A percentile compares a stretch with the other conserved stretches of the same genome.
phyloP scores from a whole-genome alignment of 441 rosid genomes.

The Gossypium lobatum region DNA sequence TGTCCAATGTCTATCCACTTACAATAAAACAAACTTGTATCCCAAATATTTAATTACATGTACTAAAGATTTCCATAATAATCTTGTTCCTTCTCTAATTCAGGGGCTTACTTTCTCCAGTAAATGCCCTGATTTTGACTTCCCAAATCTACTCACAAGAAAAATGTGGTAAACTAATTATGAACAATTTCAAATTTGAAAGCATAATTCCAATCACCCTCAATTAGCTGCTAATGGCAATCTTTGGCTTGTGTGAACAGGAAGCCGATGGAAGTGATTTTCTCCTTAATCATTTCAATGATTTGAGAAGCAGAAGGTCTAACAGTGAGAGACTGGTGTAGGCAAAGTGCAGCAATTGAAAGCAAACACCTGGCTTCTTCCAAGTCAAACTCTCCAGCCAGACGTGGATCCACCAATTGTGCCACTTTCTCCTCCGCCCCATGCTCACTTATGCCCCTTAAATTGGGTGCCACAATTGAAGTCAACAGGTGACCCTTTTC shows the following conservation, averaged over 20 bases:
- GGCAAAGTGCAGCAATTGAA: conserved; percentile 40
- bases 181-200: background rate
- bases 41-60: background rate
- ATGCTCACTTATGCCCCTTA: conserved; percentile 20
- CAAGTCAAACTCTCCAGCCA: conserved; percentile 41
- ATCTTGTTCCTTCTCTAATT: background rate
- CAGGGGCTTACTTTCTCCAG: background rate
- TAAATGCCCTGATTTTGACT: background rate
- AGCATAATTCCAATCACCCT: background rate
- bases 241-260: conserved; percentile 8
- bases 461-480: conserved; percentile 28
- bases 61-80: background rate
- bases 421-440: conserved; percentile 24
- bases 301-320: conserved; percentile 60
- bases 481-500: conserved; percentile 49
- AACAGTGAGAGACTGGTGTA: conserved; percentile 38
- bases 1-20: background rate
- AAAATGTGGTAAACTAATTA: background rate
- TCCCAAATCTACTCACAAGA: background rate
- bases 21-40: background rate
- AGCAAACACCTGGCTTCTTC: conserved; percentile 56
- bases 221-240: background rate
- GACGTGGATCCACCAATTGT: conserved; percentile 50
- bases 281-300: conserved; percentile 28
- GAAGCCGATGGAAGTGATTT: conserved; percentile 31